A percentile compares a stretch with the other conserved stretches of the same genome.
phyloP scores from a whole-genome alignment of 2,329 filamentous ascomycete species.

The Fusarium decemcellulare region DNA sequence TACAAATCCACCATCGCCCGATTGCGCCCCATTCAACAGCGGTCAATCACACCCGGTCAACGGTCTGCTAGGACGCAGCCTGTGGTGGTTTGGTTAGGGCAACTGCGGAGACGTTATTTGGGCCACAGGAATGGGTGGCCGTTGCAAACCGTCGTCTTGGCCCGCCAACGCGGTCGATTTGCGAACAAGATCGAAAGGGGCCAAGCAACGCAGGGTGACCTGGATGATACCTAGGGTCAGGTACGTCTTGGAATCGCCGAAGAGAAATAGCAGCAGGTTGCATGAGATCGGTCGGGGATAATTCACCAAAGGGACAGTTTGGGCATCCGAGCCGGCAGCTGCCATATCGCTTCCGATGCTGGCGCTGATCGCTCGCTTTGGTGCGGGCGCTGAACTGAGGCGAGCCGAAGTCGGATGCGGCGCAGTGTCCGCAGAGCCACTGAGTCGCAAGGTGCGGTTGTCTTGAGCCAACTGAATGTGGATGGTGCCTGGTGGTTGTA shows the following conservation, averaged over 20 bases:
- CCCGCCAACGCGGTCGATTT: constrained; percentile 39
- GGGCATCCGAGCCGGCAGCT: constrained; percentile 34
- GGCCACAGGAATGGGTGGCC: constrained; percentile 15
- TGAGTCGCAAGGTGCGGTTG: neutral
- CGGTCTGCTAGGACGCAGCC: constrained; percentile 10
- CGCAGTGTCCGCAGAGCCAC: neutral
- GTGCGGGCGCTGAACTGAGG: constrained; percentile 35
- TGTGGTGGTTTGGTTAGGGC: constrained; percentile 21
- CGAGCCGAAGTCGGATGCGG: constrained; percentile 31
- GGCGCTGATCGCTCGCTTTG: constrained; percentile 39
- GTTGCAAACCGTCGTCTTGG: constrained; percentile 14
- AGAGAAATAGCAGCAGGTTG: constrained; percentile 29
- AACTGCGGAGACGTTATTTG: constrained; percentile 15
- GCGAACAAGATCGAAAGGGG: constrained; percentile 40
- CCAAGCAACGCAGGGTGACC: constrained; percentile 19
- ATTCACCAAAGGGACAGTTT: constrained; percentile 39
- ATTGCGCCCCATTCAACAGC: constrained; percentile 9
- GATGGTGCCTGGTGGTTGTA: neutral
- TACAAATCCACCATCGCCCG: constrained; percentile 19
- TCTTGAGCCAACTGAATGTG: constrained; percentile 1
- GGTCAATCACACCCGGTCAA: constrained; percentile 10
- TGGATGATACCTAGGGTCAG: constrained; percentile 6
- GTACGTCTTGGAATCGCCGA: constrained; percentile 16
- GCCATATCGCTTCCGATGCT: constrained; percentile 42
- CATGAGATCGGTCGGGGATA: constrained; percentile 44